phyloP scores from a whole-genome alignment of 495 filamentous ascomycete species.

The Amphirosellinia nigrospora region DNA sequence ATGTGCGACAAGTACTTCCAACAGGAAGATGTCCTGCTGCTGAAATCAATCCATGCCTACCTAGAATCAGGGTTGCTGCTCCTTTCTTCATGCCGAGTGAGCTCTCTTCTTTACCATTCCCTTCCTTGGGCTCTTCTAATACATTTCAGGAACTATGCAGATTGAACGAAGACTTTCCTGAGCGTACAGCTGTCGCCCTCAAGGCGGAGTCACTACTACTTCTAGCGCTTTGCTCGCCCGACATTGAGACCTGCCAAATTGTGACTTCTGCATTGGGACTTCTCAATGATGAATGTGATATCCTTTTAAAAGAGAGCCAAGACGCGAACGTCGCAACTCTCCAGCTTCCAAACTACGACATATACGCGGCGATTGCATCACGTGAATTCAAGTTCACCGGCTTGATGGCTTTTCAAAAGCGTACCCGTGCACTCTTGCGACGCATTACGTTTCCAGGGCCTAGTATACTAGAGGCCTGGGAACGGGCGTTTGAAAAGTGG shows the following conservation, averaged over 20 bases:
- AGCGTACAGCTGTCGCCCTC: conserved; percentile 53
- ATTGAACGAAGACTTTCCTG: conserved; percentile 55
- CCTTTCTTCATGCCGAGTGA: conserved; percentile 54
- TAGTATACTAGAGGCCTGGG: conserved; percentile 69
- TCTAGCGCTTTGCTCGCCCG: conserved; percentile 65
- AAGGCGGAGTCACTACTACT: conserved; percentile 66
- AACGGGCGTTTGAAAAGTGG: conserved; percentile 66
- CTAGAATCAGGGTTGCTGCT: conserved; percentile 56
- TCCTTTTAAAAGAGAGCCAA: conserved; percentile 55
- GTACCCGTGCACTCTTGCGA: conserved; percentile 60
- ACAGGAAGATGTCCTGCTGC: conserved; percentile 46
- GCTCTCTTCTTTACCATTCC: neutral
- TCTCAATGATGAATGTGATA: conserved; percentile 64
- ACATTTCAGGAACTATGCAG: conserved; percentile 51
- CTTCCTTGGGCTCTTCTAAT: neutral
- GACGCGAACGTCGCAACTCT: conserved; percentile 48
- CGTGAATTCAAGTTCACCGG: conserved; percentile 68
- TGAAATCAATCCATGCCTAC: conserved; percentile 58
- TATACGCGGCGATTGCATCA: conserved; percentile 66
- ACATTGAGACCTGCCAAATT: conserved; percentile 65
- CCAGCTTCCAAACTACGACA: conserved; percentile 63
- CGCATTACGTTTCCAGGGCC: conserved; percentile 65
- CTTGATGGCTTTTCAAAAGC: conserved; percentile 69
- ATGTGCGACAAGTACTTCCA: conserved; percentile 56
- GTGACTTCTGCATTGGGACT: conserved; percentile 67